phyloP scores from a whole-genome alignment of 2,329 filamentous ascomycete genomes.

The Pseudogymnoascus sp. region DNA sequence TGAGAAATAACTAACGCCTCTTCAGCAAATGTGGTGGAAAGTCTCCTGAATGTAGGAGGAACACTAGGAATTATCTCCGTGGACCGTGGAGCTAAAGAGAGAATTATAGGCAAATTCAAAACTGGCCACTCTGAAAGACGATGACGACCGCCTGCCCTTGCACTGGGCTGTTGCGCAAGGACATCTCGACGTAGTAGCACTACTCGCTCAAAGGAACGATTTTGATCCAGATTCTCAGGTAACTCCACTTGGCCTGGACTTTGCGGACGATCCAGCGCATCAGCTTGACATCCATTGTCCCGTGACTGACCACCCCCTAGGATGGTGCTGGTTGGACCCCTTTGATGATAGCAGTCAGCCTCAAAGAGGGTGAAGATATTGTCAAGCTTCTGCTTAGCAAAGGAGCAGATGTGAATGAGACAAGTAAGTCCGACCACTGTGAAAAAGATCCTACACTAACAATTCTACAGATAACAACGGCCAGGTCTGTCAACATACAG shows the following conservation, averaged over 20 bases:
- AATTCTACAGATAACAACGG: slow-evolving; percentile 48
- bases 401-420: slow-evolving; percentile 64
- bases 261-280: not conserved
- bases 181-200: slow-evolving; percentile 61
- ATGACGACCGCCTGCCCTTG: slow-evolving; percentile 80
- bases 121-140: slow-evolving; percentile 63
- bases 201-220: slow-evolving; percentile 59
- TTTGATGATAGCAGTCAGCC: slow-evolving; percentile 71
- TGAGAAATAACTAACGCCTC: not conserved
- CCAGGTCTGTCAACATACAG: slow-evolving; percentile 39
- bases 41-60: slow-evolving; percentile 55
- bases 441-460: not conserved
- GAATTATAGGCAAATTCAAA: slow-evolving; percentile 63
- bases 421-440: slow-evolving; percentile 41
- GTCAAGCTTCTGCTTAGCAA: slow-evolving; percentile 59
- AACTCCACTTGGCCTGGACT: slow-evolving; percentile 10
- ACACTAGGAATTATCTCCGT: not conserved
- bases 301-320: slow-evolving; percentile 28
- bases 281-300: not conserved
- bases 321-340: slow-evolving; percentile 77
- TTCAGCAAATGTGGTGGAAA: slow-evolving; percentile 62
- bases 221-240: slow-evolving; percentile 83
- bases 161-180: slow-evolving; percentile 93
- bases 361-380: slow-evolving; percentile 62
- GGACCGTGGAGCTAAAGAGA: not conserved